Conservation (phyloP, 2,329 filamentous ascomycete species). For the Aspergillus luchuensis region DNA sequence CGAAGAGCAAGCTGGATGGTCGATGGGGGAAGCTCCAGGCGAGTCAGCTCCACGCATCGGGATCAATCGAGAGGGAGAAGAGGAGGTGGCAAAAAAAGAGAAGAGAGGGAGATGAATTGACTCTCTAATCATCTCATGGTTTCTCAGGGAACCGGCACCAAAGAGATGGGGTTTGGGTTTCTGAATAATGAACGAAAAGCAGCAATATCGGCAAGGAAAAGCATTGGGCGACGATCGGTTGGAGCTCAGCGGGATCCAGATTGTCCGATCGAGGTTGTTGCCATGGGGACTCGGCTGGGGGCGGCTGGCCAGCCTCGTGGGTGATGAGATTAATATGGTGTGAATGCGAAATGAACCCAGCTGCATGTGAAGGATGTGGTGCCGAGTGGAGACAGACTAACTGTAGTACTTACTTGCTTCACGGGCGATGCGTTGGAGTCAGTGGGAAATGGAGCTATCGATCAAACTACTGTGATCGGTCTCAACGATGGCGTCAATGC, state of each 20-base stretch:
- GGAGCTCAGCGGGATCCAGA: slow-evolving; percentile 18
- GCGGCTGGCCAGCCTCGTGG: slow-evolving; percentile 17
- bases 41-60: not conserved
- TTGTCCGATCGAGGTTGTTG: slow-evolving; percentile 14
- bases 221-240: slow-evolving; percentile 18
- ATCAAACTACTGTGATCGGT: not conserved
- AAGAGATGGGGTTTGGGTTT: not conserved
- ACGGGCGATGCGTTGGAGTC: not conserved
- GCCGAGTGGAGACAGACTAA: no score
- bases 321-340: slow-evolving; percentile 10
- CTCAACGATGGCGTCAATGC: not conserved
- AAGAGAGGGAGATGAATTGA: no score
- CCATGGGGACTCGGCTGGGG: slow-evolving; percentile 24
- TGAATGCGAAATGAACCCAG: not conserved
- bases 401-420: not conserved
- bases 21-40: not conserved
- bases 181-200: not conserved
- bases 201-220: not conserved
- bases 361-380: not conserved
- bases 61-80: not conserved
- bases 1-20: not conserved
- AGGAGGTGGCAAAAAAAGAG: no score
- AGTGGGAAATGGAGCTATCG: not conserved
- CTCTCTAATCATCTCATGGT: not conserved
- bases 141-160: not conserved